Conservation (phyloP, 257 asterid species). For the Solanum clarkiae region DNA sequence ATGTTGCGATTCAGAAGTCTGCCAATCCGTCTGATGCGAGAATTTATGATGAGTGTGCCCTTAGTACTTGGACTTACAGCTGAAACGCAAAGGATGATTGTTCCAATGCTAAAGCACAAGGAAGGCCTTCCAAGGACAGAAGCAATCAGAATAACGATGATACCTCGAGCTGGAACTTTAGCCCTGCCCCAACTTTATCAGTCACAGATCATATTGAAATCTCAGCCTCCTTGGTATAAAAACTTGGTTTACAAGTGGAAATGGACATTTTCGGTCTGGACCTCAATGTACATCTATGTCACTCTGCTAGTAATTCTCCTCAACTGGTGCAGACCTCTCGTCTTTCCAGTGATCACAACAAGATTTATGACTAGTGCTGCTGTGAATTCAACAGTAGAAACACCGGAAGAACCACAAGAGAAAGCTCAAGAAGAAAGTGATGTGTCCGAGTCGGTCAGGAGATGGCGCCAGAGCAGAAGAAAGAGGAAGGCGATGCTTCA, state of each 20-base stretch:
- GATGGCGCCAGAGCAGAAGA: slow-evolving; percentile 35
- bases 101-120: slow-evolving; percentile 48
- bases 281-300: slow-evolving; percentile 32
- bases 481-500: slow-evolving; percentile 43
- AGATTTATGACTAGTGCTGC: background rate
- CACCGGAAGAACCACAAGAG: background rate
- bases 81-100: slow-evolving; percentile 43
- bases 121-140: slow-evolving; percentile 40
- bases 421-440: slow-evolving; percentile 8
- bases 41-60: slow-evolving; percentile 49
- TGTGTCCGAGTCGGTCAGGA: slow-evolving; percentile 18
- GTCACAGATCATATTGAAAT: slow-evolving; percentile 31
- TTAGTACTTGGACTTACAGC: slow-evolving; percentile 38
- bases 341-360: slow-evolving; percentile 17
- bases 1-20: slow-evolving; percentile 57
- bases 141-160: slow-evolving; percentile 32
- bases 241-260: slow-evolving; percentile 57
- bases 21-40: slow-evolving; percentile 56
- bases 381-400: background rate
- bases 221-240: slow-evolving; percentile 53
- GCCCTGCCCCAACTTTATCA: slow-evolving; percentile 59
- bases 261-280: slow-evolving; percentile 61
- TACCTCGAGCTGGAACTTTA: slow-evolving; percentile 52
- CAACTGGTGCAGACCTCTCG: slow-evolving; percentile 34
- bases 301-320: slow-evolving; percentile 26